Percentiles rank a stretch among this genome's conserved stretches.
phyloP scores from a whole-genome alignment of 2,329 filamentous ascomycete genomes.

The Calonectria pseudoturangicola region DNA sequence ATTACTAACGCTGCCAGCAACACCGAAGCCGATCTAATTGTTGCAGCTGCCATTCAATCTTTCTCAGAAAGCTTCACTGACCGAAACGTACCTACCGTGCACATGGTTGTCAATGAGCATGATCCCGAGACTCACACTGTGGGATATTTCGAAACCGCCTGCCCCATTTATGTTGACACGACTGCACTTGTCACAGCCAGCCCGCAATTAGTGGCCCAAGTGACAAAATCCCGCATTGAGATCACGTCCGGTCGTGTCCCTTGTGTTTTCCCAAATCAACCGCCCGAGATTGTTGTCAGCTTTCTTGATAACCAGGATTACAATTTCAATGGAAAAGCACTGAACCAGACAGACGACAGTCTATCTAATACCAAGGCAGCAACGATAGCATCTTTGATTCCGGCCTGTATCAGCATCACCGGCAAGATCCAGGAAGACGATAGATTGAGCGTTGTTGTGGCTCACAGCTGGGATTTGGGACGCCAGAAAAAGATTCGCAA shows the following conservation, averaged over 20 bases:
- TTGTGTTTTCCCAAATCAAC: neutral
- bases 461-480: conserved; percentile 35
- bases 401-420: conserved; percentile 9
- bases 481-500: conserved; percentile 36
- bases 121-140: no score
- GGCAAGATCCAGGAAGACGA: conserved; percentile 12
- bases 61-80: neutral
- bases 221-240: neutral
- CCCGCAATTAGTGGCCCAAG: neutral
- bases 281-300: neutral
- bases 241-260: neutral
- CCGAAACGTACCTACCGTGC: neutral
- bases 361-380: neutral
- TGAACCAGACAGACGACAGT: neutral
- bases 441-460: conserved; percentile 19
- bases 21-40: neutral
- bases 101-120: neutral
- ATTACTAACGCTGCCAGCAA: conserved; percentile 4
- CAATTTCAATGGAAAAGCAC: neutral
- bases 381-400: neutral
- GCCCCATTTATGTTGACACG: neutral
- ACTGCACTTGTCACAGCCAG: neutral
- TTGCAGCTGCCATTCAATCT: conserved; percentile 7
- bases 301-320: neutral
- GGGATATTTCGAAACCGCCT: neutral